phyloP scores from a whole-genome alignment of 2,329 filamentous ascomycete genomes.

The Fusarium sp. region DNA sequence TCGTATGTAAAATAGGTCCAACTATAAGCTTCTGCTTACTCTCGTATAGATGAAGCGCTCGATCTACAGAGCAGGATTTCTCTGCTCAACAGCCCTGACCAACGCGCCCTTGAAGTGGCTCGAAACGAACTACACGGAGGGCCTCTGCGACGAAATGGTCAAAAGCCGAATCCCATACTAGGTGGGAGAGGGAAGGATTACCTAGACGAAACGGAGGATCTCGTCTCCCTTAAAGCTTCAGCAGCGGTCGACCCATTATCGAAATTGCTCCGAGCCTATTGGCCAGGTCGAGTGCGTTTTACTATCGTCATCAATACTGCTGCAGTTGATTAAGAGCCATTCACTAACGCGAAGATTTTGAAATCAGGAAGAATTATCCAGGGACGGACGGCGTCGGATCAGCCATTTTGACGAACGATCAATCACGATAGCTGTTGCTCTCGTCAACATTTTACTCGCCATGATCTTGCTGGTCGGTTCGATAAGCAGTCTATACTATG shows the following conservation, averaged over 20 bases:
- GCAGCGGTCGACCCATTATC: not conserved
- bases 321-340: not conserved
- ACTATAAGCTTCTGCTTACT: not conserved
- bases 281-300: not conserved
- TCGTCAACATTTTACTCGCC: not conserved
- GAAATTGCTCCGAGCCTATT: not conserved
- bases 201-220: not conserved
- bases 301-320: rapidly evolving
- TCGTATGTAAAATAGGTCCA: not conserved
- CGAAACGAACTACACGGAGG: not conserved
- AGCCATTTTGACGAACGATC: conserved; percentile 5
- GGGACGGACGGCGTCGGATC: not conserved
- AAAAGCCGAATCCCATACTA: not conserved
- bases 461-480: not conserved
- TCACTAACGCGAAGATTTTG: not conserved
- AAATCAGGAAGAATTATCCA: not conserved
- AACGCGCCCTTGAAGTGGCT: not conserved
- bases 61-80: not conserved
- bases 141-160: rapidly evolving
- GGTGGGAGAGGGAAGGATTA: not conserved
- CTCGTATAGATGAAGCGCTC: rapidly evolving
- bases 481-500: not conserved
- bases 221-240: not conserved
- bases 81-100: not conserved
- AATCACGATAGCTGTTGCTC: not conserved